These are phyloP conservation scores for Cladosporium sp. DNA, from an alignment of 2,329 filamentous ascomycete genomes.

Conservation along the genomic window DNA sequence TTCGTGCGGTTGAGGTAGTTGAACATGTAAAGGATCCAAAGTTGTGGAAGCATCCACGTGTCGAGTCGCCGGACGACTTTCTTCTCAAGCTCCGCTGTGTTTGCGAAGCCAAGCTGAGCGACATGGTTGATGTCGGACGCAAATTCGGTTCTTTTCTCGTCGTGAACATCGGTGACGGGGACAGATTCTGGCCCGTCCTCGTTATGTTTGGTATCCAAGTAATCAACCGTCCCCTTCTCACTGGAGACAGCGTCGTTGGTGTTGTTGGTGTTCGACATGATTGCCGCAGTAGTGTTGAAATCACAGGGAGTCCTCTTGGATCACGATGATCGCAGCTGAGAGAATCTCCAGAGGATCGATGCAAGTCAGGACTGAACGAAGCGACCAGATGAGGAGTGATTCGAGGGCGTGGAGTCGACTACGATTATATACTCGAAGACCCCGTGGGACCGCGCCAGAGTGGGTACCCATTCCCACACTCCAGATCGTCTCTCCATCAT, in stretches of 20 bases:
- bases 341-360: not conserved
- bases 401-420: not conserved
- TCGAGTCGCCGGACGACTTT: slow-evolving; percentile 68
- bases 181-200: not conserved
- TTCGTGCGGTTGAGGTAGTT: slow-evolving; percentile 31
- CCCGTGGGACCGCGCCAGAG: not conserved
- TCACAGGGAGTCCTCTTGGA: not conserved
- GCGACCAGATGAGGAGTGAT: not conserved
- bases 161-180: not conserved
- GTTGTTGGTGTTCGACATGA: not conserved
- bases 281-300: not conserved
- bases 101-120: slow-evolving; percentile 10
- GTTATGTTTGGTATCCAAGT: not conserved
- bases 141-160: slow-evolving; percentile 7
- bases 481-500: slow-evolving; percentile 12
- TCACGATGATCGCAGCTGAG: not conserved
- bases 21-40: slow-evolving; percentile 33
- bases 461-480: slow-evolving; percentile 1
- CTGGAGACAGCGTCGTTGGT: not conserved
- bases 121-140: slow-evolving; percentile 15
- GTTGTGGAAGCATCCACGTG: slow-evolving; percentile 61
- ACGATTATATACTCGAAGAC: not conserved
- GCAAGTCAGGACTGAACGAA: not conserved
- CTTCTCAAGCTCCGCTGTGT: slow-evolving; percentile 12
- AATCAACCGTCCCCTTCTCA: not conserved